Base-by-base conservation (phyloP, 2,329 filamentous ascomycete genomes). In the Arachnomyces sp. region DNA sequence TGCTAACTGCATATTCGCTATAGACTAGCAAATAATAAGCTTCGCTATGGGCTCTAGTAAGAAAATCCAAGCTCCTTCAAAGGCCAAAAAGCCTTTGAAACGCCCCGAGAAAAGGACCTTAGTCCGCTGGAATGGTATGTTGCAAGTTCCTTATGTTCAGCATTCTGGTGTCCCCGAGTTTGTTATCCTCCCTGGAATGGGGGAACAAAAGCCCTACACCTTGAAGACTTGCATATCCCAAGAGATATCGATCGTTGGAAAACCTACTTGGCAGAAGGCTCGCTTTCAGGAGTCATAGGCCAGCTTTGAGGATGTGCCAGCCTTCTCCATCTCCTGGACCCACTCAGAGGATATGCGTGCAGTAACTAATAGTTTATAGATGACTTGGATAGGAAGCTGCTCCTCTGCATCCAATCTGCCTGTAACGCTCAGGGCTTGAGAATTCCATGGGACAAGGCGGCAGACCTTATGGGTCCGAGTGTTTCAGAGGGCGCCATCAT, bases 401-500 rank as follows among this genome's bases (percentile, higher is more conserved):
- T 71, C 4, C 50, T 71, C 11, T 56, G 58, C 0, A 52, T 70
- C 1, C 64, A 68, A 18, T 63, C 59, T 5, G 58, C 57, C 5
- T 70, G 65, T 49, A 66, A 63, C 28, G 37, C 45, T 2, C 34
- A 51, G 3, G 53, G 53, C 1, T 43, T 68, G 13, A 64, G 57
- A 40, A 57, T 72, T 14, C 68, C 68, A 7, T 71, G 66, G 64
- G 48, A 51, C 1, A 44, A 60, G 2, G 56, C 70, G 15, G 66
- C 65, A 4, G 36, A 47, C 15, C 45, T 53, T 1, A 66, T 71
- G 61, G 61, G 60, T 4, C 40, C 54, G 2, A 57, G 56, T n/a
- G 64, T 65, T 40, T 61, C 58, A 1, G 64, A 64, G 35, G 66
- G 67, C 2, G 63, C 67, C 1, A 68, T 71, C 15, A 51, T 64